These are phyloP conservation scores for Chaetomiaceae sp. DNA, from an alignment of 2,329 filamentous ascomycete genomes.

Conservation along the genomic window DNA sequence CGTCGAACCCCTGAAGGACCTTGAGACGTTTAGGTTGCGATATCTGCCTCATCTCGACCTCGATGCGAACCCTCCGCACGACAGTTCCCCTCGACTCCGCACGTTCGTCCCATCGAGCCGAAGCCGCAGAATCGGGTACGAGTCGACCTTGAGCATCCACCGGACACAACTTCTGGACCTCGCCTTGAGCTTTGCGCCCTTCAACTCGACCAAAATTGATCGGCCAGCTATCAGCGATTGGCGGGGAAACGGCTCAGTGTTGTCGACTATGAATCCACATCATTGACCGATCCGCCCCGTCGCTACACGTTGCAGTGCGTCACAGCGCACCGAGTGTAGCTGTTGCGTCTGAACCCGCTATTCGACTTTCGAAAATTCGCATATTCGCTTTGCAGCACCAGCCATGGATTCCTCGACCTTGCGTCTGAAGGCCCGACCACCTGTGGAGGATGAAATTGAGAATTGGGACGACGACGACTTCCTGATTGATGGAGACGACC, in stretches of 20 bases:
- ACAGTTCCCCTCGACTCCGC: conserved; percentile 11
- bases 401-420: conserved; percentile 52
- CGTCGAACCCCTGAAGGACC: neutral
- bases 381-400: conserved; percentile 3
- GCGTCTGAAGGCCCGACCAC: conserved; percentile 48
- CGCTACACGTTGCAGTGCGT: conserved; percentile 20
- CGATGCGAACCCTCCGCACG: conserved; percentile 9
- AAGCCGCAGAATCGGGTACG: conserved; percentile 11
- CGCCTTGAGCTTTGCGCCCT: neutral
- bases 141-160: conserved; percentile 4
- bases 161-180: conserved; percentile 10
- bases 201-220: neutral
- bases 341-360: conserved; percentile 10
- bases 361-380: neutral
- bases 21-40: neutral
- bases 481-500: conserved; percentile 63
- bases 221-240: conserved; percentile 1
- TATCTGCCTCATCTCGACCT: neutral
- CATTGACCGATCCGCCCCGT: conserved; percentile 27
- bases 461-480: conserved; percentile 78
- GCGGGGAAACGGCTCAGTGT: conserved; percentile 19
- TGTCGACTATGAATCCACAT: conserved; percentile 33
- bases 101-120: conserved; percentile 7
- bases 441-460: conserved; percentile 61
- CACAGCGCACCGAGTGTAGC: neutral